These are phyloP conservation scores for Termitomyces sp. DNA, from an alignment of 768 basidiomycete species.

Conservation along the genomic window DNA sequence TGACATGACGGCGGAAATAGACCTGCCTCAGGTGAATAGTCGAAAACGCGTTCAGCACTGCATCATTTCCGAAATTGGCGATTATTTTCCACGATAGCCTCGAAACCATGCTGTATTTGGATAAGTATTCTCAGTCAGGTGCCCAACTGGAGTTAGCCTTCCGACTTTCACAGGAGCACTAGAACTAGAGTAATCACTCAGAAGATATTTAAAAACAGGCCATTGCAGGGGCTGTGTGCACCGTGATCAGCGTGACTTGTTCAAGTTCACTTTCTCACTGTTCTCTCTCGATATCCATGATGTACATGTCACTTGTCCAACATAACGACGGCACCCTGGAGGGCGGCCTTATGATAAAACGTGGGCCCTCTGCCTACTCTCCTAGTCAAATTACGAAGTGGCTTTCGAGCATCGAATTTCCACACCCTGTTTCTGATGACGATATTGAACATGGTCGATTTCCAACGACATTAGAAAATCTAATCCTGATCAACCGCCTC, in stretches of 20 bases:
- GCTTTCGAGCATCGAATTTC: constrained; percentile 9
- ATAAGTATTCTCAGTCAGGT: too few species aligned
- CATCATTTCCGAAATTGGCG: too few species aligned
- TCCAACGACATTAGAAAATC: constrained; percentile 11
- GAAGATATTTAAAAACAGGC: background rate
- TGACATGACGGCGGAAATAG: background rate
- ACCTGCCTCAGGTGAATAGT: too few species aligned
- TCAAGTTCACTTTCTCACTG: background rate
- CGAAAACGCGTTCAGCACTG: too few species aligned
- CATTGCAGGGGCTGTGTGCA: background rate
- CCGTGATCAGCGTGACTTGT: too few species aligned
- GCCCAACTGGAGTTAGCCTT: too few species aligned
- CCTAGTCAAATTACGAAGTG: constrained; percentile 1
- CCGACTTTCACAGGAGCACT: background rate
- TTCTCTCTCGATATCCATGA: too few species aligned
- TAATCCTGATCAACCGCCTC: constrained; percentile 9
- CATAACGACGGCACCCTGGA: constrained; percentile 1
- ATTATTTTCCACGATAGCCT: too few species aligned
- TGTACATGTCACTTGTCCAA: background rate
- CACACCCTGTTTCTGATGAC: constrained; percentile 3
- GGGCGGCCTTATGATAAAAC: background rate
- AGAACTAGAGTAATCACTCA: background rate
- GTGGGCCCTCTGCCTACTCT: constrained; percentile 2
- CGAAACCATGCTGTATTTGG: too few species aligned
- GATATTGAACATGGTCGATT: constrained; percentile 10